These are phyloP conservation scores for Cocos nucifera DNA, from an alignment of 176 grass and related monocot genomes.

Conservation along the genomic window DNA sequence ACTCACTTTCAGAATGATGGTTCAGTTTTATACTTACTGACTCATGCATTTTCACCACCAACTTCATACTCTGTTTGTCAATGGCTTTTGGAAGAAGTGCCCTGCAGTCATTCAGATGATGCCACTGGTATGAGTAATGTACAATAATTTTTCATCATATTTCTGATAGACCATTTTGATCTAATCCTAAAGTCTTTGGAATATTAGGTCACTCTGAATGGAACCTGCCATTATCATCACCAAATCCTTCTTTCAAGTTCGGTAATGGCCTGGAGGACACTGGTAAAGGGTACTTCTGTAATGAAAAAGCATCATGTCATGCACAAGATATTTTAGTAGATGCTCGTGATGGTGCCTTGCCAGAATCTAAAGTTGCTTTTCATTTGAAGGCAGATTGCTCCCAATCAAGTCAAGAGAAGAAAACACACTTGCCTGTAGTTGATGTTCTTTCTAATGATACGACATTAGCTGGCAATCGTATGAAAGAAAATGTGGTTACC, in stretches of 20 bases:
- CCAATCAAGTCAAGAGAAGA: conserved; percentile 23
- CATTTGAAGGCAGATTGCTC: conserved; percentile 21
- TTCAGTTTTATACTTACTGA: conserved; percentile 64
- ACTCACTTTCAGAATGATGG: conserved; percentile 94
- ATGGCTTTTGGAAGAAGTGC: conserved; percentile 43
- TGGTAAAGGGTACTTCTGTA: not conserved
- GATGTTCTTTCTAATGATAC: conserved; percentile 20
- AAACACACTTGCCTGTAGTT: conserved; percentile 11
- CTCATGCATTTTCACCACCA: conserved; percentile 59
- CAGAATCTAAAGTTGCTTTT: conserved; percentile 18
- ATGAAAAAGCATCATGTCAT: conserved; percentile 19
- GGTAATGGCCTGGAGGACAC: not conserved
- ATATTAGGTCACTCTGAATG: conserved; percentile 23
- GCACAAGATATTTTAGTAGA: conserved; percentile 2
- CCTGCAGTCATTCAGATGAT: conserved; percentile 21
- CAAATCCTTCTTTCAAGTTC: not conserved
- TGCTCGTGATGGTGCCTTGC: conserved; percentile 11
- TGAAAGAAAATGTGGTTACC: conserved; percentile 23
- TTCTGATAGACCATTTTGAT: not conserved
- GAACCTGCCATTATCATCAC: not conserved
- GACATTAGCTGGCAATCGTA: conserved; percentile 5
- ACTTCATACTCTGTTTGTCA: conserved; percentile 45
- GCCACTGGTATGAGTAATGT: conserved; percentile 23
- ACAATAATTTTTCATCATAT: not conserved
- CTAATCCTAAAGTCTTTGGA: not conserved